Base-by-base conservation (phyloP, 2,329 filamentous ascomycete species). In the Aureobasidium leucospermi region DNA sequence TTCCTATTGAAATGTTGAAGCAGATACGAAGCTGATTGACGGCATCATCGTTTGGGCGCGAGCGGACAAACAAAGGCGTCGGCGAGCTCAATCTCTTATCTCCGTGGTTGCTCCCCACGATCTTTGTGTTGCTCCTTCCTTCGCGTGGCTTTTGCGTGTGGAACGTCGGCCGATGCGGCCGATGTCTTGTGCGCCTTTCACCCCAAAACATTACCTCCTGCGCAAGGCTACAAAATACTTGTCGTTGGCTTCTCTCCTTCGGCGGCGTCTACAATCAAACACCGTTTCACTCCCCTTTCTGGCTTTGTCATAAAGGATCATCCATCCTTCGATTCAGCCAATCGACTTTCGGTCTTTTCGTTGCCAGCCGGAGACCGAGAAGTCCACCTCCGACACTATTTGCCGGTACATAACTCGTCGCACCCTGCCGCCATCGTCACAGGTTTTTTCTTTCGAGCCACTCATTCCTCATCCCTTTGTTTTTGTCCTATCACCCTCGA, bases 141-240 rank as follows among this genome's bases (percentile, higher is more conserved):
- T 53, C 41, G 52, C 52, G 41, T 56, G 52, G 41, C 52, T 45
- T 45, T 56, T 56, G 29, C 19, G 38, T 45, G 41, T 56, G 52
- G 29, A 45, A 56, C 52, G 31, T 23, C 41, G 31, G 52, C 52
- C 42, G 15, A 13, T 15, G 9, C 9, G 11, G 10, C 38, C 11
- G 42, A 56, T 28, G 45, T 53, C 51, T 53, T 43, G 51, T 55
- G 38, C 36, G 38, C 51, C 41, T 45, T 16, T 38, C 34, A 4
- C 8, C 31, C 41, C 10, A 45, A 45, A 56, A 36, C 41, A 45
- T 36, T 16, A n/a, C 19, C 16, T 28, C n/a, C 10, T 36, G 52
- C 39, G 31, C 16, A 36, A 34, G 29, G 42, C 39, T 45, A 45
- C 52, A 36, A 38, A n/a, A 38, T 28, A 52, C 51, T 43, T 32